Conservation (phyloP, 805 yeast species). For the Saccharomycopsis sp. region DNA sequence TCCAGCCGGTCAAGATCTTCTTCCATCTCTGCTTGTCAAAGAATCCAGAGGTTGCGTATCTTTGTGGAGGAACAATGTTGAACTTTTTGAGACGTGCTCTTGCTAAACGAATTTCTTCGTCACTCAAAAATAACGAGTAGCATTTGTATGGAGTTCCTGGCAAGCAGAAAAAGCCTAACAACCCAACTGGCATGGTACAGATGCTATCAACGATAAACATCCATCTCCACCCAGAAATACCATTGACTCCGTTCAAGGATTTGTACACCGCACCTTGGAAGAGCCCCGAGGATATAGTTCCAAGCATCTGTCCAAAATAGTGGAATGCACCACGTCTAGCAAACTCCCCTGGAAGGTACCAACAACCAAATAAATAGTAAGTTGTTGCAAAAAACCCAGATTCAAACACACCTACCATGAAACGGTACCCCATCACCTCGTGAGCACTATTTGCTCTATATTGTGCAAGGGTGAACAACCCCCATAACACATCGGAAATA, state of each 20-base stretch:
- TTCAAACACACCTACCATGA: constrained; percentile 64
- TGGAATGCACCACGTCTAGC: constrained; percentile 56
- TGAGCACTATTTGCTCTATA: constrained; percentile 43
- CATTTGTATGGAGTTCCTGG: constrained; percentile 65
- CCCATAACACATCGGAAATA: constrained; percentile 57
- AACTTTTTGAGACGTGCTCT: constrained; percentile 35
- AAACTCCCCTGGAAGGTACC: constrained; percentile 51
- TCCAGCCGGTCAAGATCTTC: constrained; percentile 48
- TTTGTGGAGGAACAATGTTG: constrained; percentile 28
- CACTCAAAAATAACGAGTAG: constrained; percentile 45
- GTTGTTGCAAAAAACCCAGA: constrained; percentile 60
- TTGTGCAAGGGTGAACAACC: constrained; percentile 53
- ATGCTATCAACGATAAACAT: constrained; percentile 60
- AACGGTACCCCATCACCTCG: constrained; percentile 55
- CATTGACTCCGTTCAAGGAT: constrained; percentile 41
- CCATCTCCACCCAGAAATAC: constrained; percentile 68
- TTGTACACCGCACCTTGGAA: constrained; percentile 50
- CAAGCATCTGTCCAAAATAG: constrained; percentile 58
- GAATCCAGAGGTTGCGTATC: constrained; percentile 26
- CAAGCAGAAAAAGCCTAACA: constrained; percentile 34
- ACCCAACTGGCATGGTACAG: constrained; percentile 49
- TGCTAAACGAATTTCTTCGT: constrained; percentile 50
- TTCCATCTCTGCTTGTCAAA: constrained; percentile 45
- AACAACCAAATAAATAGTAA: constrained; percentile 53
- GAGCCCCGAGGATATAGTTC: constrained; percentile 54